Evolutionary conservation across 1,284 basidiomycete genomes (phyloP).

Genomic region (Cryptococcus hybrid): DNA sequence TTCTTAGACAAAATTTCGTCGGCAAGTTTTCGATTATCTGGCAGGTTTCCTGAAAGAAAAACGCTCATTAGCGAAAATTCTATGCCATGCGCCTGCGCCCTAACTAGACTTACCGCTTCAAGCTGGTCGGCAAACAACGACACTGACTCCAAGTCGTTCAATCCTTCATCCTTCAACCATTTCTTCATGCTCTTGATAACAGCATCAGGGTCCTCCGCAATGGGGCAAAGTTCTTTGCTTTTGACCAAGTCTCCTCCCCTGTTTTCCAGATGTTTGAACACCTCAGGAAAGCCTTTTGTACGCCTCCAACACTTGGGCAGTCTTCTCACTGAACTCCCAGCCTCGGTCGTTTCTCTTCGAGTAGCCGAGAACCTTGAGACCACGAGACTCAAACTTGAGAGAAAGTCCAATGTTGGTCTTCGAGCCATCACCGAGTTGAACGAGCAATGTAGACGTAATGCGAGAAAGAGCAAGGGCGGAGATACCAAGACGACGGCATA

Average conservation of each 20-base stretch:
- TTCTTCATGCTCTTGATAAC: constrained; percentile 72
- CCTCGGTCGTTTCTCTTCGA: constrained; percentile 76
- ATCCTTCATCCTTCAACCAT: constrained; percentile 85
- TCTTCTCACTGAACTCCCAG: constrained; percentile 94
- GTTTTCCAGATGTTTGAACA: constrained; percentile 69
- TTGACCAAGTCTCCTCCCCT: constrained; percentile 59
- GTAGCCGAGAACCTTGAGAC: constrained; percentile 94
- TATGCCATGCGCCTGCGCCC: not conserved
- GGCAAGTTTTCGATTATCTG: constrained; percentile 71
- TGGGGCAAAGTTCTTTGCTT: constrained; percentile 69
- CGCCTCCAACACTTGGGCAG: constrained; percentile 73
- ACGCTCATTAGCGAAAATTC: not conserved
- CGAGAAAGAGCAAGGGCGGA: constrained; percentile 75
- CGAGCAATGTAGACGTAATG: constrained; percentile 91
- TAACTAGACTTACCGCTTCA: constrained; percentile 61
- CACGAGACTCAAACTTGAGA: constrained; percentile 95
- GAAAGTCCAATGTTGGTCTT: constrained; percentile 91
- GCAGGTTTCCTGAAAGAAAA: constrained; percentile 64
- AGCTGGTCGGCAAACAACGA: constrained; percentile 90
- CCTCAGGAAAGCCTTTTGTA: constrained; percentile 79
- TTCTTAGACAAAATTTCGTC: constrained; percentile 59
- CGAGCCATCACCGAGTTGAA: constrained; percentile 64
- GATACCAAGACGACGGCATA: constrained; percentile 67
- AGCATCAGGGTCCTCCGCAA: constrained; percentile 62
- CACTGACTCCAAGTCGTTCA: constrained; percentile 88